Evolutionary conservation across 495 filamentous ascomycete species (phyloP), one percentile per base, ranked within the genome.

Genomic region (Bacidia gigantensis): DNA sequence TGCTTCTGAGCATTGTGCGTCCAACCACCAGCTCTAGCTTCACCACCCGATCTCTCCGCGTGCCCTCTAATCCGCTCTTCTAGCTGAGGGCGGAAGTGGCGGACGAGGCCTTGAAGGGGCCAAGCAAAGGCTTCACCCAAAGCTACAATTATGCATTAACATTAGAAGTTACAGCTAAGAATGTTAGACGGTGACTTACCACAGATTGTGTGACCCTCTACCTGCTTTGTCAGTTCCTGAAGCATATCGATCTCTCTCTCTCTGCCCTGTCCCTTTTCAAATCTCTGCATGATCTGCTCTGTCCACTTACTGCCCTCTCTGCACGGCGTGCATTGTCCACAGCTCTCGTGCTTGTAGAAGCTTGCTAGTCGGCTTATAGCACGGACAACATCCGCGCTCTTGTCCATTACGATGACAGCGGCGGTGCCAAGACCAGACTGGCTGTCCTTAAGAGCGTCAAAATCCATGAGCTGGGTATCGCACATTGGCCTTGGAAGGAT

Each of bases 291-390:
- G 67, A 98, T 96, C 73, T 97, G 87, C 69, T 93, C 84, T 22
- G 89, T 94, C 92, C 92, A 97, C 72, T 89, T 95, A 72, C 79
- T 87, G 57, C 92, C 92, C 69, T 98, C 92, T 64, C 92, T 82
- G 74, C 92, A 98, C 24, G 92, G 92, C 18, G 92, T 98, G 76
- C 92, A 98, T 71, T 97, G 90, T 52, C 92, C 92, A 69, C 92
- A 98, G 59, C 82, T 87, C 74, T 98, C 92, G 72, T 98, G 92
- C 68, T 87, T 86, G 76, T 97, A 98, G 77, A 98, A 98, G 63
- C 86, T 86, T 56, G 85, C 84, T 62, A 98, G 79, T 56, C 92
- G 80, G 46, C 86, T 83, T 67, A 98, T 95, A 59, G 86, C 84
- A 52, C 90, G 84, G 50, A 98, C 86, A 44, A 98, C 85, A 67